These are phyloP conservation scores for Bruguiera parviflora DNA, from an alignment of 345 rosid species.

Conservation along the genomic window DNA sequence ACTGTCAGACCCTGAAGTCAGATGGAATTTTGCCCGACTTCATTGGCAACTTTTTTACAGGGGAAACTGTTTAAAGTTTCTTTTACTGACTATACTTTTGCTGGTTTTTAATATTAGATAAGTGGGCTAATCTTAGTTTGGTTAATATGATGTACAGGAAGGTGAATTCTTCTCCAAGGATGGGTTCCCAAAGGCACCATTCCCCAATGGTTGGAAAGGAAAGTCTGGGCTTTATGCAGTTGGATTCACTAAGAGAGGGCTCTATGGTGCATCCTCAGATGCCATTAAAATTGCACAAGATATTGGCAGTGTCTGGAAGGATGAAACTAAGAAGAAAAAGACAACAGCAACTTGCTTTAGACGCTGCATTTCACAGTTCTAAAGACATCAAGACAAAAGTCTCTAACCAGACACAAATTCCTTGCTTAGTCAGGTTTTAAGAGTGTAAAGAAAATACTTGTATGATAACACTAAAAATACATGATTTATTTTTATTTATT, in stretches of 20 bases:
- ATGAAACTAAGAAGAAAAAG: constrained; percentile 66
- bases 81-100: background rate
- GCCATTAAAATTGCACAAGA: constrained; percentile 72
- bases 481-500: background rate
- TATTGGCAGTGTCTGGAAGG: constrained; percentile 61
- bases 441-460: constrained; percentile 19
- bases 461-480: constrained; percentile 9
- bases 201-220: constrained; percentile 91
- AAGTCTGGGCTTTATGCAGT: constrained; percentile 75
- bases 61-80: too few species aligned
- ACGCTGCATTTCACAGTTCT: constrained; percentile 73
- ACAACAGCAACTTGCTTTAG: constrained; percentile 59
- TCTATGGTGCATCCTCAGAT: constrained; percentile 79
- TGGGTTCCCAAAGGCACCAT: constrained; percentile 67
- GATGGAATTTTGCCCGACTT: background rate
- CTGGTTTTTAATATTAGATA: background rate
- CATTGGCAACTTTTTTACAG: too few species aligned
- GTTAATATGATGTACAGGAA: constrained; percentile 42
- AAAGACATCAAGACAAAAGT: constrained; percentile 1
- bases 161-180: constrained; percentile 66
- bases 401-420: background rate
- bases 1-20: too few species aligned
- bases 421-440: background rate
- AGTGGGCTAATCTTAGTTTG: constrained; percentile 4
- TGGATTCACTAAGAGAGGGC: constrained; percentile 85